These are phyloP conservation scores for Alternaria infectoria DNA, from an alignment of 2,329 filamentous ascomycete genomes.

Conservation along the genomic window DNA sequence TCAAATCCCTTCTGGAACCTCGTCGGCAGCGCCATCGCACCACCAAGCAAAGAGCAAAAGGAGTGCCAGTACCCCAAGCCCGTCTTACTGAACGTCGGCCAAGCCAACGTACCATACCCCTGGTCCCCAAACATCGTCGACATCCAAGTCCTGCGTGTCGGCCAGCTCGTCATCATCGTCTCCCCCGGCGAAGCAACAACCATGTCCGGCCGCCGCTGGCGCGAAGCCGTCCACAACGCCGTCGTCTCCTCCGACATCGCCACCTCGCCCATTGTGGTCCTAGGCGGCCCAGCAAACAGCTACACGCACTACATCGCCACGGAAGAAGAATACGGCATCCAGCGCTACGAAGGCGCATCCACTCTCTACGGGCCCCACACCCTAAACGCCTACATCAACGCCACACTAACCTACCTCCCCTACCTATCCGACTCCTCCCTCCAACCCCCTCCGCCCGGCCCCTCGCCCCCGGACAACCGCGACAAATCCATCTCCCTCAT, in stretches of 20 bases:
- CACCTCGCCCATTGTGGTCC: conserved; percentile 67
- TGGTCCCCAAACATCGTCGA: conserved; percentile 95
- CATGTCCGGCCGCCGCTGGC: conserved; percentile 91
- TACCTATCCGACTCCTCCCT: conserved; percentile 61
- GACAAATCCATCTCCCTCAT: conserved; percentile 81
- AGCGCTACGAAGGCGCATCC: conserved; percentile 94
- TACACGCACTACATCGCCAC: conserved; percentile 86
- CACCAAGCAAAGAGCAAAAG: conserved; percentile 71
- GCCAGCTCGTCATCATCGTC: conserved; percentile 82
- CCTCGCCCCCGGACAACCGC: conserved; percentile 78
- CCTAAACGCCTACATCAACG: conserved; percentile 84
- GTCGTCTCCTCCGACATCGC: conserved; percentile 29
- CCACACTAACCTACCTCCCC: conserved; percentile 74
- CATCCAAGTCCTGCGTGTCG: conserved; percentile 82
- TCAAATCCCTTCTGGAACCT: conserved; percentile 81
- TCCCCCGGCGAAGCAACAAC: conserved; percentile 88
- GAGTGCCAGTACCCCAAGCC: conserved; percentile 82
- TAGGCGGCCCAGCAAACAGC: conserved; percentile 88
- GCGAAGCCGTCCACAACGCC: conserved; percentile 49
- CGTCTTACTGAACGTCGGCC: conserved; percentile 86
- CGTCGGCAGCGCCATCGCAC: conserved; percentile 74
- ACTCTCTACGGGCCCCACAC: conserved; percentile 87
- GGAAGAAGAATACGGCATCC: conserved; percentile 79
- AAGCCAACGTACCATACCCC: conserved; percentile 76
- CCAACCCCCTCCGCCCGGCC: conserved; percentile 57